These are phyloP conservation scores for Graphilbum ipis-grandicollis DNA, from an alignment of 2,329 filamentous ascomycete genomes.

Conservation along the genomic window DNA sequence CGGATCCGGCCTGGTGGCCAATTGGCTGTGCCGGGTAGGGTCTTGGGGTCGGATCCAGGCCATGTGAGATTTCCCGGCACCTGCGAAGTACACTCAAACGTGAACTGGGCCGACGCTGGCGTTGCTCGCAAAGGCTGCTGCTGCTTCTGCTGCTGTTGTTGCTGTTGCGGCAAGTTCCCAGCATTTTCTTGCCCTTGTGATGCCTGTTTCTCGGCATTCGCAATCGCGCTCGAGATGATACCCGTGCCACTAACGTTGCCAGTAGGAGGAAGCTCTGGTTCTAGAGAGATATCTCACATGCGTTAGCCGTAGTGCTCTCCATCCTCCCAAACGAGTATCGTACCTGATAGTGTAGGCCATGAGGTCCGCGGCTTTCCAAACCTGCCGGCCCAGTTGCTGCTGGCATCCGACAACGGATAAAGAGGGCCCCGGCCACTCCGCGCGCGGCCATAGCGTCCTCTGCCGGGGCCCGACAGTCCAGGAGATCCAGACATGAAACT, in stretches of 20 bases:
- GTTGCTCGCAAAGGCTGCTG: constrained; percentile 35
- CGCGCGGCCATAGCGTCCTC: constrained; percentile 63
- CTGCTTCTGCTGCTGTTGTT: constrained; percentile 46
- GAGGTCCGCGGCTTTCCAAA: constrained; percentile 26
- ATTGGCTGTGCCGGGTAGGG: not conserved
- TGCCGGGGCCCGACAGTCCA: constrained; percentile 69
- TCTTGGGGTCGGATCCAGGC: constrained; percentile 14
- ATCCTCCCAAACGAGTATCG: too few relatives aligned
- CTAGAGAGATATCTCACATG: too few relatives aligned
- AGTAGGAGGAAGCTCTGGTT: not conserved
- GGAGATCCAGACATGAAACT: constrained; percentile 40
- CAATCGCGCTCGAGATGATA: constrained; percentile 85
- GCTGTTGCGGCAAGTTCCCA: constrained; percentile 62
- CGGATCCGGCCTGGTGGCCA: constrained; percentile 3
- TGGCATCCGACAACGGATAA: constrained; percentile 40
- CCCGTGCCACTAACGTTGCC: constrained; percentile 35
- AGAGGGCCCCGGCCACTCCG: constrained; percentile 45
- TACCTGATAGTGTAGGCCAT: constrained; percentile 2
- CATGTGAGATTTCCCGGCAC: constrained; percentile 69
- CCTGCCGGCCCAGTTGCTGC: constrained; percentile 35
- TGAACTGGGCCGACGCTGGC: constrained; percentile 75
- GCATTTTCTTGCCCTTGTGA: constrained; percentile 58
- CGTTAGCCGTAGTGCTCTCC: too few relatives aligned
- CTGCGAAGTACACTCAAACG: constrained; percentile 87
- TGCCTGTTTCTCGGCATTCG: constrained; percentile 60